These are phyloP conservation scores for Xylariaceae sp. DNA, from an alignment of 2,329 filamentous ascomycete species.

Conservation along the genomic window DNA sequence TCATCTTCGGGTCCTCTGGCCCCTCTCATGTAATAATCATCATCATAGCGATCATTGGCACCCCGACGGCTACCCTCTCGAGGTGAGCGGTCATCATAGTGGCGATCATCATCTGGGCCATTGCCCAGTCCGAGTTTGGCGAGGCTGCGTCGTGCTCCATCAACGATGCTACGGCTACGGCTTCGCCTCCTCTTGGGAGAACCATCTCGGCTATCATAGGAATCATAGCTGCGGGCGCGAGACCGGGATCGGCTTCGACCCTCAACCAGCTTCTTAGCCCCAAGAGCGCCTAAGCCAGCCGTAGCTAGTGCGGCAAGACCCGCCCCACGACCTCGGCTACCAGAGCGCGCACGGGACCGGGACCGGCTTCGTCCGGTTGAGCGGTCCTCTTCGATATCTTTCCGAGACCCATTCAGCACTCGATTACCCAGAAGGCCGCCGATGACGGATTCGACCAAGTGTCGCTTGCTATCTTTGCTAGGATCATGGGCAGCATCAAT, in stretches of 20 bases:
- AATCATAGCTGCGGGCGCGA: constrained; percentile 55
- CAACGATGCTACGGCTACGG: constrained; percentile 70
- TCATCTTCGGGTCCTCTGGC: constrained; percentile 40
- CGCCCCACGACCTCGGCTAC: constrained; percentile 52
- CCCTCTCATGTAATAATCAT: constrained; percentile 44
- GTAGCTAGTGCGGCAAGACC: constrained; percentile 69
- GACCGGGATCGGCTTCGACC: constrained; percentile 60
- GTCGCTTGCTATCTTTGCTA: constrained; percentile 77
- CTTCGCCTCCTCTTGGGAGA: constrained; percentile 53
- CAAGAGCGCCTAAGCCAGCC: constrained; percentile 65
- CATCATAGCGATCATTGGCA: constrained; percentile 44
- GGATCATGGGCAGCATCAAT: constrained; percentile 79
- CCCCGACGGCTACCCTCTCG: constrained; percentile 44
- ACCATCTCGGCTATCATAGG: constrained; percentile 52
- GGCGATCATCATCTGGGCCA: constrained; percentile 52
- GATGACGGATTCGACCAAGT: constrained; percentile 84
- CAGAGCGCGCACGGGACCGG: constrained; percentile 68
- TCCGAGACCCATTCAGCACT: constrained; percentile 79
- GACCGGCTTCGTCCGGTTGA: constrained; percentile 70
- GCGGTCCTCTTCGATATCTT: constrained; percentile 67
- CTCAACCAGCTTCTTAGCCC: constrained; percentile 64
- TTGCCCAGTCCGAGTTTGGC: constrained; percentile 67
- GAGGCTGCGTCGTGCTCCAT: constrained; percentile 64
- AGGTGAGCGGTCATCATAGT: constrained; percentile 47
- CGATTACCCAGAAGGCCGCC: constrained; percentile 87